Percentiles rank a stretch among this genome's conserved stretches.
phyloP scores from a whole-genome alignment of 176 grass and related monocot genomes.

The Thalia dealbata region DNA sequence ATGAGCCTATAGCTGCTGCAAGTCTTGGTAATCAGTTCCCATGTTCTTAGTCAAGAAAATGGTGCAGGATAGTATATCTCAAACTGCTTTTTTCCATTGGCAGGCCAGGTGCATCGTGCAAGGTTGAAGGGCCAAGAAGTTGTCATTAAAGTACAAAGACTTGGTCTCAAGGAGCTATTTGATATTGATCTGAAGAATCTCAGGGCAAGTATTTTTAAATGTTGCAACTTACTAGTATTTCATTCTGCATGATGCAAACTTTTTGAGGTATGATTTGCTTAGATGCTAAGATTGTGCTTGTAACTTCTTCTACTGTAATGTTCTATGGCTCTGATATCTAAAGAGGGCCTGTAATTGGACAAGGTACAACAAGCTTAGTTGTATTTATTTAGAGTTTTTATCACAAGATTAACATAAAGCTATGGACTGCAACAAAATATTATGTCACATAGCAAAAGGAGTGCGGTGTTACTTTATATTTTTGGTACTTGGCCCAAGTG shows the following conservation, averaged over 20 bases:
- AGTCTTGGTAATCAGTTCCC: constrained; percentile 68
- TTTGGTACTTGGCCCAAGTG: neutral
- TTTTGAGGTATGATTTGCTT: neutral
- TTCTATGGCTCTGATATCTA: neutral
- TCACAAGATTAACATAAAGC: neutral
- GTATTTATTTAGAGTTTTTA: neutral
- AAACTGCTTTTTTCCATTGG: neutral
- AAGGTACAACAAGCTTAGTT: neutral
- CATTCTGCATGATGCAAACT: neutral
- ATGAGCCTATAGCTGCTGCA: constrained; percentile 97
- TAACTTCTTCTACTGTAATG: neutral
- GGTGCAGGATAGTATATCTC: neutral
- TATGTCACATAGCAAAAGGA: neutral
- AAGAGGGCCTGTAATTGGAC: neutral
- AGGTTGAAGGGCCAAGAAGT: constrained; percentile 76
- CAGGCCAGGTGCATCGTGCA: constrained; percentile 98
- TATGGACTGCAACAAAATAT: neutral
- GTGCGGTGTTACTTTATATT: neutral
- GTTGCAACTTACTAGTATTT: neutral
- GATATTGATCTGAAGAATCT: constrained; percentile 99
- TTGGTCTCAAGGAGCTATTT: constrained; percentile 88
- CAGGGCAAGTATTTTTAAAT: constrained; percentile 42
- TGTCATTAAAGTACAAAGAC: constrained; percentile 96
- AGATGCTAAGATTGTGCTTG: too few species aligned
- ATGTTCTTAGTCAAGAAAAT: neutral